These are phyloP conservation scores for Apiospora arundinis DNA, from an alignment of 2,329 filamentous ascomycete species.

Conservation along the genomic window DNA sequence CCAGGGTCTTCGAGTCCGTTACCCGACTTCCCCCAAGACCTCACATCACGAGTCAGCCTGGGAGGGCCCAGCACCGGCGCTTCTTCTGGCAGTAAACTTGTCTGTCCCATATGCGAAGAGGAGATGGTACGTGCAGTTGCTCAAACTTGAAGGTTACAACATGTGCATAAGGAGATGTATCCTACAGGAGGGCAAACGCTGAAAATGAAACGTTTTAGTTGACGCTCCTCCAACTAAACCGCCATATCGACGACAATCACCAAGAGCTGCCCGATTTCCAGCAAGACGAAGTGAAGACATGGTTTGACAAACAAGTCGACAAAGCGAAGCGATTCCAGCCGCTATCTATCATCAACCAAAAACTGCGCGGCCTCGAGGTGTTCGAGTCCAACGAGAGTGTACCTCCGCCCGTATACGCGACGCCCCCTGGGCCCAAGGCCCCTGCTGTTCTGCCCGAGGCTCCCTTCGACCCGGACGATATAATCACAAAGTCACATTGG, in stretches of 20 bases:
- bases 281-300: conserved; percentile 94
- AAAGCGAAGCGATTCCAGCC: conserved; percentile 95
- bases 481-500: conserved; percentile 90
- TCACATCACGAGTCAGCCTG: conserved; percentile 81
- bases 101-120: conserved; percentile 97
- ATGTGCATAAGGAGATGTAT: not conserved
- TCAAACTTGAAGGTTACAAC: not conserved
- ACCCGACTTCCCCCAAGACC: conserved; percentile 76
- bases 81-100: conserved; percentile 68
- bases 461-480: conserved; percentile 80
- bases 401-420: conserved; percentile 36
- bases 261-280: conserved; percentile 87
- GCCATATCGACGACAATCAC: conserved; percentile 84
- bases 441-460: conserved; percentile 42
- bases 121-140: conserved; percentile 76
- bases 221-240: conserved; percentile 90
- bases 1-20: conserved; percentile 59
- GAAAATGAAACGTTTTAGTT: conserved; percentile 59
- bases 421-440: conserved; percentile 43
- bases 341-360: conserved; percentile 89
- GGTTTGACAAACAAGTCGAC: conserved; percentile 93
- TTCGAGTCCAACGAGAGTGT: conserved; percentile 87
- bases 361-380: conserved; percentile 88
- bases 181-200: conserved; percentile 25
- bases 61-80: conserved; percentile 59